These are phyloP conservation scores for Backusella macrospora DNA, from an alignment of 192 early-diverging fungal genomes.

Conservation along the genomic window DNA sequence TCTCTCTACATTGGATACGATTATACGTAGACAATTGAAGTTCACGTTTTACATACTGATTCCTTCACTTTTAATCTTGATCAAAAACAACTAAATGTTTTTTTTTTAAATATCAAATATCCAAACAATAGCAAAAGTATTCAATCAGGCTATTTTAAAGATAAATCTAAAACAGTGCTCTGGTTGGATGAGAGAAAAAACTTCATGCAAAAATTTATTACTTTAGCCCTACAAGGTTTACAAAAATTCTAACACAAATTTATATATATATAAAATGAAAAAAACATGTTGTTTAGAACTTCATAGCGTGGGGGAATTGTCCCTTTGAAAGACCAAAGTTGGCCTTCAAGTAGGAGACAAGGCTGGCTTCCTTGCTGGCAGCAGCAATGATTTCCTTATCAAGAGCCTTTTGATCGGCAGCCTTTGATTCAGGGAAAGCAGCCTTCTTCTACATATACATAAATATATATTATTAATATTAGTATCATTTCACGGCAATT, in stretches of 20 bases:
- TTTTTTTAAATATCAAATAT: too few relatives aligned
- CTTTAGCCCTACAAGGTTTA: background rate
- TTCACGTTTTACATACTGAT: too few relatives aligned
- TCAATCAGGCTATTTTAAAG: too few relatives aligned
- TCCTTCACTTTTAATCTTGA: too few relatives aligned
- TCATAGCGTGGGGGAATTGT: constrained; percentile 92
- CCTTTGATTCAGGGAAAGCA: constrained; percentile 75
- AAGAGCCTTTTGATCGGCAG: constrained; percentile 88
- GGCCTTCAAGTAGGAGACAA: constrained; percentile 85
- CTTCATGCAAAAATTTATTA: background rate
- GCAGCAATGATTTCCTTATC: constrained; percentile 83
- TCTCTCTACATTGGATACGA: too few relatives aligned
- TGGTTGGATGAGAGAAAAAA: too few relatives aligned
- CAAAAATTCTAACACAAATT: background rate
- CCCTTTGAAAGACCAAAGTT: constrained; percentile 94
- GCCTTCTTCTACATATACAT: constrained; percentile 65
- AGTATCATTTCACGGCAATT: too few relatives aligned
- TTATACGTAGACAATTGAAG: too few relatives aligned
- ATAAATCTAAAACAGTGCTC: too few relatives aligned
- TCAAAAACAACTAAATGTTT: too few relatives aligned
- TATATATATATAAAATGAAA: background rate
- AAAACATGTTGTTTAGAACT: constrained; percentile 76
- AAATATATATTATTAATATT: too few relatives aligned
- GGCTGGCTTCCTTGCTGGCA: constrained; percentile 84
- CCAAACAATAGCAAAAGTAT: too few relatives aligned